Base-by-base conservation (phyloP, 352 stramenopile species). In the Phytophthora megakarya region DNA sequence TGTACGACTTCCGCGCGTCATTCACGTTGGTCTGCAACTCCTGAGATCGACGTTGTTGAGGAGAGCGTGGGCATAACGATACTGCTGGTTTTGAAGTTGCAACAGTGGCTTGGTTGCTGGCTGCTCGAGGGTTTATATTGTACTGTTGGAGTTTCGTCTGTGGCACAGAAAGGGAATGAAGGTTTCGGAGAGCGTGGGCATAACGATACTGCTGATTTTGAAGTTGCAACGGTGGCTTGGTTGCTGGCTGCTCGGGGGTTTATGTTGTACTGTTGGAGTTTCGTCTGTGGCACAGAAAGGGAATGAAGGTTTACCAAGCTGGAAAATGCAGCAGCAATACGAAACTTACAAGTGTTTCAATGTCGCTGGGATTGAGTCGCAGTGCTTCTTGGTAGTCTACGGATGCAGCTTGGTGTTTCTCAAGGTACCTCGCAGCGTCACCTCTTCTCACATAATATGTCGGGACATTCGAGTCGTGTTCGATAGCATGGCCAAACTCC, bases 371-470 rank as follows among this genome's bases (percentile, higher is more conserved):
- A 12, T 83, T 81, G 28, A 95, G 55, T 51, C 59, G 54, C 43
- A 89, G 57, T 0, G 81, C 81, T 28, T 73, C 44, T 18, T 78
- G 53, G 48, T 92, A 92, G 55, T 86, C 72, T 16, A 61, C 40
- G 32, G 71, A 84, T 25, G 81, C 80, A 12, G 73, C 70, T 39
- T 86, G 58, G 61, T 90, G 78, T 35, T 82, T 84, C 28, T 92
- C 84, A 30, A 91, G 78, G 63, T 86, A 94, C 13, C 85, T 79
- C n/a, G 73, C 80, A 12, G 83, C 77, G 45, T 93, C 87, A 19
- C 85, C 85, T 59, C 82, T 78, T n/a, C 85, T 76, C 13, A 88
- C 67, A 52, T 86, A 80, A 51, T 93, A 96, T 5, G 66, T 75
- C 5, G 83, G 62, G 3, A 95, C 73, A 0, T 50, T 59, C 2